These are phyloP conservation scores for Liquidambar formosana DNA, from an alignment of 164 flowering plant species.

Conservation along the genomic window DNA sequence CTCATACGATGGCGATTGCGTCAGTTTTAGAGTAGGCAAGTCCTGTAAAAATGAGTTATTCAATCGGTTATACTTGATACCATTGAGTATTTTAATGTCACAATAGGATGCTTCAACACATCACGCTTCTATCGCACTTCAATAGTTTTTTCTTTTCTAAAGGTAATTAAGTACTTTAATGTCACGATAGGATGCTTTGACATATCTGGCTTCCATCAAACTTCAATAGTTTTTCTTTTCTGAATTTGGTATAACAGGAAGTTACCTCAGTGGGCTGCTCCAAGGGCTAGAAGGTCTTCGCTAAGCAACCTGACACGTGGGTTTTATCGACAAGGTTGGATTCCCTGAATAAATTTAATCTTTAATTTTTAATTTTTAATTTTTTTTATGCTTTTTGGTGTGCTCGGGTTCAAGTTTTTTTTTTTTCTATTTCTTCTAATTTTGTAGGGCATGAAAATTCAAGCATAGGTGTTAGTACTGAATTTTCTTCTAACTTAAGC, in stretches of 20 bases:
- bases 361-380: too few species aligned
- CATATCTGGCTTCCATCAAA: too few species aligned
- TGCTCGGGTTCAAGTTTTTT: background rate
- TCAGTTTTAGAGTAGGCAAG: too few species aligned
- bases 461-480: conserved; percentile 28
- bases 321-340: conserved; percentile 48
- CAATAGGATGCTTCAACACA: too few species aligned
- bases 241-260: conserved; percentile 36
- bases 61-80: too few species aligned
- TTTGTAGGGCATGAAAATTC: conserved; percentile 45
- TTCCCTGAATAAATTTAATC: background rate
- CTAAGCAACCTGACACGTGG: conserved; percentile 67
- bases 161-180: too few species aligned
- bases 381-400: background rate
- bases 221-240: background rate
- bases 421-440: background rate
- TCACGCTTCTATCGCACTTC: too few species aligned
- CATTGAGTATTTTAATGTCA: too few species aligned
- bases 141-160: background rate
- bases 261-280: conserved; percentile 30
- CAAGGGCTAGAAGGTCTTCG: conserved; percentile 55
- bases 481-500: conserved; percentile 35
- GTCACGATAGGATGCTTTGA: too few species aligned
- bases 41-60: too few species aligned
- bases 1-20: too few species aligned